These are phyloP conservation scores for Dothideomycetes sp. DNA, from an alignment of 2,329 filamentous ascomycete genomes.

Conservation along the genomic window DNA sequence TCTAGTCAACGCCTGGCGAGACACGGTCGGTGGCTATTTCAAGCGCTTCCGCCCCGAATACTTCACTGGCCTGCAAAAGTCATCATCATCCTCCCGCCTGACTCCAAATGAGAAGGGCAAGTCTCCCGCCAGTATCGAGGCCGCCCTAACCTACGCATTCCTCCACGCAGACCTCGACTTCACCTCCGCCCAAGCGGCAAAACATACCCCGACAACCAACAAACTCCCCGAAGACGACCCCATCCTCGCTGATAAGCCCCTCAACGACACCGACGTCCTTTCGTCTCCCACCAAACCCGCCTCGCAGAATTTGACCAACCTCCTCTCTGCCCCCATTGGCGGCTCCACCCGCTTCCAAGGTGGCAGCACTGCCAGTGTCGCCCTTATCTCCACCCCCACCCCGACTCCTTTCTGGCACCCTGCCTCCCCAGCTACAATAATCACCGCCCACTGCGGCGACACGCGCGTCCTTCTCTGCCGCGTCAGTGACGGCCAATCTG, in stretches of 20 bases:
- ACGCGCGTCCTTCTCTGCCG: slow-evolving; percentile 84
- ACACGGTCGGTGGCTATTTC: slow-evolving; percentile 87
- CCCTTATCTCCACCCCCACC: slow-evolving; percentile 83
- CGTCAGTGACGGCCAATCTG: slow-evolving; percentile 67
- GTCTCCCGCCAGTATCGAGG: slow-evolving; percentile 49
- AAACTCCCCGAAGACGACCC: slow-evolving; percentile 46
- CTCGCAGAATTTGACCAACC: slow-evolving; percentile 23
- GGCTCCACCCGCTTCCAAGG: slow-evolving; percentile 73
- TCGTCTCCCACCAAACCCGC: slow-evolving; percentile 46
- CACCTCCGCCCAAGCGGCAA: slow-evolving; percentile 75
- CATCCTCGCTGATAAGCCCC: slow-evolving; percentile 59
- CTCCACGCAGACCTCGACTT: slow-evolving; percentile 92
- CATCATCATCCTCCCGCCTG: slow-evolving; percentile 23
- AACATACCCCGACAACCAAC: slow-evolving; percentile 33
- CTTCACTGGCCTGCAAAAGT: slow-evolving; percentile 36
- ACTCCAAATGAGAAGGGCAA: slow-evolving; percentile 16
- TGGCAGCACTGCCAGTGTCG: slow-evolving; percentile 83
- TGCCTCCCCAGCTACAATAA: slow-evolving; percentile 66
- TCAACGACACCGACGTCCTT: slow-evolving; percentile 78
- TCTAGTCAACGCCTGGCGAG: slow-evolving; percentile 67
- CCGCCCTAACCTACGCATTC: slow-evolving; percentile 83
- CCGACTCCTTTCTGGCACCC: slow-evolving; percentile 94
- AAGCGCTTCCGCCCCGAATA: slow-evolving; percentile 74
- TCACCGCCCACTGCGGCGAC: slow-evolving; percentile 88
- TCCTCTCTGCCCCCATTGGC: slow-evolving; percentile 53